Evolutionary conservation across 2,329 filamentous ascomycete species (phyloP), one percentile per base, ranked within the genome.

Genomic region (Phialocephala subalpina): DNA sequence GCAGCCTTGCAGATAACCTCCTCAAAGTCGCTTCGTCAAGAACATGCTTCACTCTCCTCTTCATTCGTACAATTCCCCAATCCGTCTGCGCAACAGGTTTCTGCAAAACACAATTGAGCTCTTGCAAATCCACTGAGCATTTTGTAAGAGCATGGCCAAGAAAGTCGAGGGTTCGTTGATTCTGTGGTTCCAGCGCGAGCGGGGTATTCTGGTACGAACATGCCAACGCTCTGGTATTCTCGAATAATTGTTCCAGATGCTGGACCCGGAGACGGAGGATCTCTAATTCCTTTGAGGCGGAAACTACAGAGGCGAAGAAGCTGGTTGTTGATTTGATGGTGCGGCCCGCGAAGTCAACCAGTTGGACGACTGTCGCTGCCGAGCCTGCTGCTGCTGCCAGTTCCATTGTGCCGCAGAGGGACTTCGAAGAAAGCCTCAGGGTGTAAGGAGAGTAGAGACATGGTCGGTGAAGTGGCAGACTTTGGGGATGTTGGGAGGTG

Each of bases 301-400:
- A 49, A 3, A 25, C 45, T n/a, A 49, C 45, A 7, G 45, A 49
- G 45, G 45, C 45, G 14, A 49, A 49, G 45, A 49, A 49, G 20
- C 45, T 49, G 20, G 45, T 49, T 49, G 45, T 49, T 49, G 45
- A 49, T 27, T 49, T 49, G 45, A 49, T 49, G 45, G 45, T 49
- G 45, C 45, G 45, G 20, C 8, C 45, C 25, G 45, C 45, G 45
- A 49, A 49, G 20, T 49, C 45, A 49, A 14, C 22, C 45, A 49
- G 45, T 49, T 49, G 45, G 20, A 49, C 45, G 22, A 49, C 11
- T 49, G 45, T 49, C 7, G 45, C 45, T 14, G 45, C 45, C 2
- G 45, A 49, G 20, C 45, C 45, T 11, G 45, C 45, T 22, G 45
- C 45, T 22, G 45, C 45, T 11, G 45, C 45, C 20, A 49, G 12